Conservation (phyloP, 1,139 yeast species). For the Saccharomyces hybrid region DNA sequence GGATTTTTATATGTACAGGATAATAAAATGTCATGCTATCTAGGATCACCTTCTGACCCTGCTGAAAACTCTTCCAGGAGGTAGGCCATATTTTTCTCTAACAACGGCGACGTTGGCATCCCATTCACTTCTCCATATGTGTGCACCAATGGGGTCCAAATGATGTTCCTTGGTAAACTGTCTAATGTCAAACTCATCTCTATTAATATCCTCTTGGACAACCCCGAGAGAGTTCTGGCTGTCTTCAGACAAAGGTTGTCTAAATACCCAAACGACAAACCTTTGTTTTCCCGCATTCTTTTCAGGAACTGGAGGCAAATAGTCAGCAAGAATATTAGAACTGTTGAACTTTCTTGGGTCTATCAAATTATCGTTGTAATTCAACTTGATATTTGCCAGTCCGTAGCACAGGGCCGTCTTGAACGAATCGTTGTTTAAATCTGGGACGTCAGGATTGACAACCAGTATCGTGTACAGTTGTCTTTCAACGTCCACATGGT, state of each 20-base stretch:
- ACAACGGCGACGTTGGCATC: slow-evolving; percentile 67
- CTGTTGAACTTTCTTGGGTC: slow-evolving; percentile 42
- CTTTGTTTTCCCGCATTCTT: slow-evolving; percentile 79
- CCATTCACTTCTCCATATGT: slow-evolving; percentile 80
- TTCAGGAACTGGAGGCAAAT: slow-evolving; percentile 82
- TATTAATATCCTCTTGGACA: slow-evolving; percentile 18
- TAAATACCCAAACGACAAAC: slow-evolving; percentile 83
- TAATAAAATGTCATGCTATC: background rate
- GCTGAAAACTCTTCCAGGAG: slow-evolving; percentile 66
- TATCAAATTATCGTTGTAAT: slow-evolving; percentile 52
- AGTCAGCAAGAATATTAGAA: slow-evolving; percentile 39
- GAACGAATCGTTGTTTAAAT: slow-evolving; percentile 58
- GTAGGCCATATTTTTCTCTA: slow-evolving; percentile 65
- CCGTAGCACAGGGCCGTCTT: slow-evolving; percentile 75
- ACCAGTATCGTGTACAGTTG: slow-evolving; percentile 65
- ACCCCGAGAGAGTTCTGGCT: slow-evolving; percentile 15
- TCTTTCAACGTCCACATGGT: slow-evolving; percentile 37
- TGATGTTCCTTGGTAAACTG: slow-evolving; percentile 47
- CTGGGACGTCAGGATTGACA: slow-evolving; percentile 91
- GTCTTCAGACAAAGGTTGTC: slow-evolving; percentile 40
- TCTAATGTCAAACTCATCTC: slow-evolving; percentile 64
- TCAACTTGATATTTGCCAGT: slow-evolving; percentile 57
- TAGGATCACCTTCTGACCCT: slow-evolving; percentile 37
- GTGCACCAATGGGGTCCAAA: slow-evolving; percentile 79
- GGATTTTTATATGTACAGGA: background rate